A percentile compares a stretch with the other conserved stretches of the same genome.
phyloP scores from a whole-genome alignment of 1,284 basidiomycete species.

The Microbotryum violaceum region DNA sequence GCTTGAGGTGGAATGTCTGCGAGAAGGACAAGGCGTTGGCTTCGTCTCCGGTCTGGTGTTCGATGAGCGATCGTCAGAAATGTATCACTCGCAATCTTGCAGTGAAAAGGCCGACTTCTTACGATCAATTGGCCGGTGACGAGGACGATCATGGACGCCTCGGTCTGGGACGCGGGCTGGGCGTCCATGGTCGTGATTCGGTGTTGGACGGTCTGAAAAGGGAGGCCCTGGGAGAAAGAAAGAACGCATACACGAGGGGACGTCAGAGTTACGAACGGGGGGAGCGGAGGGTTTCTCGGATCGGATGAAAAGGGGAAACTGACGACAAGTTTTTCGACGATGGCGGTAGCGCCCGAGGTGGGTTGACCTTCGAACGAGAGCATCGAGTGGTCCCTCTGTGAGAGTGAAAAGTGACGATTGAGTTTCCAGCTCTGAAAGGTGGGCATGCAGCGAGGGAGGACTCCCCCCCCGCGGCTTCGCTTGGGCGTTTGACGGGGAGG shows the following conservation, averaged over 20 bases:
- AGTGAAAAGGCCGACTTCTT: constrained; percentile 37
- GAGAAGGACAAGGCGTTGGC: constrained; percentile 75
- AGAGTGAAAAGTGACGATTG: no score
- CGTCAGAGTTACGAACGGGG: neutral
- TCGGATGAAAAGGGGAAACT: constrained; percentile 27
- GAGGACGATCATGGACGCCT: constrained; percentile 68
- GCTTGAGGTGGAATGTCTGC: constrained; percentile 84
- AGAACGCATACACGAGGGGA: neutral
- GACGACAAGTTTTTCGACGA: constrained; percentile 76
- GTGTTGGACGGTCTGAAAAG: constrained; percentile 76
- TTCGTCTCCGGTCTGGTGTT: constrained; percentile 67
- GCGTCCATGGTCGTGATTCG: constrained; percentile 76
- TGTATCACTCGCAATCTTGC: neutral
- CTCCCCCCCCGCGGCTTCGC: no score
- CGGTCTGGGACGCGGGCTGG: constrained; percentile 65
- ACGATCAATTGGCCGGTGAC: constrained; percentile 80
- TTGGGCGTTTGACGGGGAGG: neutral
- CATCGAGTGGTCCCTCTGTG: constrained; percentile 76
- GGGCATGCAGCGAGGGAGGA: neutral
- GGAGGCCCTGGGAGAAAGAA: constrained; percentile 55
- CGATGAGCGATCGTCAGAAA: neutral
- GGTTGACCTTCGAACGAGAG: constrained; percentile 72
- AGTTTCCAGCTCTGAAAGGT: no score
- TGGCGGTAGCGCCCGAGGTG: constrained; percentile 54
- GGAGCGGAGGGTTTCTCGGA: no score